Evolutionary conservation across 148 eudicot species (phyloP).

Genomic region (Dianthus caryophyllus): DNA sequence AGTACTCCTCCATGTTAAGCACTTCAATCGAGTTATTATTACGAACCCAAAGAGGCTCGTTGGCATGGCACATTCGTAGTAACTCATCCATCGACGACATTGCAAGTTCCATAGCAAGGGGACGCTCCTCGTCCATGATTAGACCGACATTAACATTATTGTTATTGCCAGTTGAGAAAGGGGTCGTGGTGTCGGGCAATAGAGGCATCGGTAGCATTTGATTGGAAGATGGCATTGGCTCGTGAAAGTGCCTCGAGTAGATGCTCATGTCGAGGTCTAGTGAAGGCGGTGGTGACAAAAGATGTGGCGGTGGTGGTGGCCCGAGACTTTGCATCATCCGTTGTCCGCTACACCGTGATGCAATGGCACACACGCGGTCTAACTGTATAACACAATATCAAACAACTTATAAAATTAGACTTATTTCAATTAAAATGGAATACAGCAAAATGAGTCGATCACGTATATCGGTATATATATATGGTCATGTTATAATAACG

Average conservation of each 20-base stretch:
- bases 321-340: slow-evolving; percentile 48
- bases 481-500: too few species aligned
- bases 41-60: slow-evolving; percentile 72
- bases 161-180: slow-evolving; percentile 27
- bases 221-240: slow-evolving; percentile 33
- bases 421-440: too few species aligned
- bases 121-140: slow-evolving; percentile 69
- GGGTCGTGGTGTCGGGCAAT: slow-evolving; percentile 36
- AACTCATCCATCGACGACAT: slow-evolving; percentile 64
- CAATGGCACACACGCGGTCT: slow-evolving; percentile 64
- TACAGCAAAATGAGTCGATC: too few species aligned
- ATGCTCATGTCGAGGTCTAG: slow-evolving; percentile 77
- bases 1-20: slow-evolving; percentile 72
- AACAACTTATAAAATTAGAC: too few species aligned
- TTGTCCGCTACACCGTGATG: slow-evolving; percentile 52
- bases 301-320: slow-evolving; percentile 34
- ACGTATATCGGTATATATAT: too few species aligned
- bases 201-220: slow-evolving; percentile 53
- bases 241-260: slow-evolving; percentile 65
- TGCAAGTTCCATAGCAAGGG: slow-evolving; percentile 71
- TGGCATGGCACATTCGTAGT: slow-evolving; percentile 53
- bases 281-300: slow-evolving; percentile 53
- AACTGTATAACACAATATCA: slow-evolving; percentile 49
- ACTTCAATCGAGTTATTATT: slow-evolving; percentile 33
- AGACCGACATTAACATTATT: slow-evolving; percentile 24